A percentile compares a stretch with the other conserved stretches of the same genome.
These are phyloP conservation scores for Carex scoparia DNA, from an alignment of 176 grass and related monocot species.

Conservation along the genomic window DNA sequence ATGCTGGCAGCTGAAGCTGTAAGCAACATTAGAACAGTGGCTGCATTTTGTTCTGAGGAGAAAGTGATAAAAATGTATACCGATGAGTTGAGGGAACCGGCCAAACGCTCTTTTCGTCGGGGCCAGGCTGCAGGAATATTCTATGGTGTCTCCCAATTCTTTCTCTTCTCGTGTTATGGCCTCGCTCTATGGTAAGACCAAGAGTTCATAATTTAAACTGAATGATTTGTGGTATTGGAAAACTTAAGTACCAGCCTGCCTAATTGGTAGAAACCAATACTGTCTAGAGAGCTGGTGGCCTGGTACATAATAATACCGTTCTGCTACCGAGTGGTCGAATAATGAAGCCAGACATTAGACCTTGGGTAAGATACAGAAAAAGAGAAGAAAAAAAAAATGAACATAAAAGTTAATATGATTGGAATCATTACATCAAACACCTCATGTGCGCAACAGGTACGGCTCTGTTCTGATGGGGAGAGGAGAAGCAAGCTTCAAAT, in stretches of 20 bases:
- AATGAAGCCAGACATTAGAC: not conserved
- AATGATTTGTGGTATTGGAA: not conserved
- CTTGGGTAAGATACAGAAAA: not conserved
- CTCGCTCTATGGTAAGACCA: slow-evolving; percentile 64
- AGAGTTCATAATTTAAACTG: not conserved
- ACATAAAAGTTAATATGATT: not conserved
- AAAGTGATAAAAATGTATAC: slow-evolving; percentile 84
- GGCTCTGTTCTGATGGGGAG: slow-evolving; percentile 79
- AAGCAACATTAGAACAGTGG: slow-evolving; percentile 94
- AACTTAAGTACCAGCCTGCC: not conserved
- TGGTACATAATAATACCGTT: not conserved
- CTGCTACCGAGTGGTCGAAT: not conserved
- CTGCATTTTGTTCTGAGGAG: slow-evolving; percentile 86
- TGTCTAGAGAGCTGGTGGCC: not conserved
- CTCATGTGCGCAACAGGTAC: slow-evolving; percentile 48
- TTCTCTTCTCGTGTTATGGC: slow-evolving; percentile 85
- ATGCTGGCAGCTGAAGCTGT: slow-evolving; percentile 96
- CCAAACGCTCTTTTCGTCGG: slow-evolving; percentile 70
- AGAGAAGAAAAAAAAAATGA: not conserved
- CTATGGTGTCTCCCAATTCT: slow-evolving; percentile 90
- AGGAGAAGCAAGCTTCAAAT: slow-evolving; percentile 76
- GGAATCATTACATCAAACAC: not conserved
- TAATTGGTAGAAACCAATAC: not conserved
- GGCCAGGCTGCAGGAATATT: slow-evolving; percentile 86
- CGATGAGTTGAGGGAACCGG: slow-evolving; percentile 65